phyloP scores from a whole-genome alignment of 257 asterid genomes.

The Scutellaria galericulata region DNA sequence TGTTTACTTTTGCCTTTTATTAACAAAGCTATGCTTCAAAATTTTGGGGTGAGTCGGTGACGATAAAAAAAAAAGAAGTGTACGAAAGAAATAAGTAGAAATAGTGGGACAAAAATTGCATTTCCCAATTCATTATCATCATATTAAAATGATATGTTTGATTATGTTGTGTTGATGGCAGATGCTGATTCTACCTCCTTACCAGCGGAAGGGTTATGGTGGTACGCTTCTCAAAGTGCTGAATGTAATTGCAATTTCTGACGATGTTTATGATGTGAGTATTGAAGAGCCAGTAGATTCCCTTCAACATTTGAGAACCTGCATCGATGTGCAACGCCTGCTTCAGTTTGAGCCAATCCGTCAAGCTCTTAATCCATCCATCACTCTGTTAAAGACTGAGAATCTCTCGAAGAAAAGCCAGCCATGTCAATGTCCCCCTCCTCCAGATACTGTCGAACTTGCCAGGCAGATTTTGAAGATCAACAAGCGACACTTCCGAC shows the following conservation, averaged over 20 bases:
- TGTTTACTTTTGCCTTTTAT: slow-evolving; percentile 4
- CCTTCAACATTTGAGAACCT: slow-evolving; percentile 83
- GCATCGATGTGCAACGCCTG: slow-evolving; percentile 78
- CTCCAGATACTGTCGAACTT: slow-evolving; percentile 53
- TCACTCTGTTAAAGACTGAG: slow-evolving; percentile 59
- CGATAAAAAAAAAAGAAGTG: too few relatives aligned
- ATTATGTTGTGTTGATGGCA: slow-evolving; percentile 40
- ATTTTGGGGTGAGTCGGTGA: too few relatives aligned
- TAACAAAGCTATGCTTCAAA: background rate
- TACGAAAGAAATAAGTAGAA: too few relatives aligned
- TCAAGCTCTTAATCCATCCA: slow-evolving; percentile 50
- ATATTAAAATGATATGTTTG: slow-evolving; percentile 13
- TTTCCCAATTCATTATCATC: background rate
- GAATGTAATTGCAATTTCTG: slow-evolving; percentile 64
- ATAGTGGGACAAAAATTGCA: too few relatives aligned
- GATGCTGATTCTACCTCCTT: slow-evolving; percentile 83
- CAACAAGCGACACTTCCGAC: slow-evolving; percentile 78
- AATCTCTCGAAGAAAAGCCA: slow-evolving; percentile 60
- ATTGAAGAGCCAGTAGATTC: slow-evolving; percentile 92
- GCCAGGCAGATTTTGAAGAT: slow-evolving; percentile 77
- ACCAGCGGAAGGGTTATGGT: slow-evolving; percentile 88
- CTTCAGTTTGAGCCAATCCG: slow-evolving; percentile 63
- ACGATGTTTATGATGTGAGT: slow-evolving; percentile 80
- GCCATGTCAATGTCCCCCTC: slow-evolving; percentile 54
- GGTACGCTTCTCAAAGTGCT: slow-evolving; percentile 67